phyloP scores from a whole-genome alignment of 805 yeast species.

The Metschnikowia amazonensis region DNA sequence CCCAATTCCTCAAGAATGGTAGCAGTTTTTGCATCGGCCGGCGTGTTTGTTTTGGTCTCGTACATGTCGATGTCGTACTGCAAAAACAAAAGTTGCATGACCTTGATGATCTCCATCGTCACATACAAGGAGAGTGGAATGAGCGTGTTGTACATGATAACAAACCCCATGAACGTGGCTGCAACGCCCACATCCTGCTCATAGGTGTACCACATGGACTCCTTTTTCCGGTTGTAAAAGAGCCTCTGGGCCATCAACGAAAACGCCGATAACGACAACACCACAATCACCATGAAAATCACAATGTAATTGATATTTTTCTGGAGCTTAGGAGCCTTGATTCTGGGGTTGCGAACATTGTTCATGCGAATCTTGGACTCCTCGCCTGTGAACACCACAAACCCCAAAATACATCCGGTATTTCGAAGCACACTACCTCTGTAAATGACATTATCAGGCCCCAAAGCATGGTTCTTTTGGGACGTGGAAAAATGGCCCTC shows the following conservation, averaged over 20 bases:
- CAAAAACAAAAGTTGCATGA: constrained; percentile 73
- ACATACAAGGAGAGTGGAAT: constrained; percentile 94
- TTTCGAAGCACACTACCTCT: constrained; percentile 89
- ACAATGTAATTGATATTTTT: constrained; percentile 78
- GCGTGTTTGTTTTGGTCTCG: constrained; percentile 76
- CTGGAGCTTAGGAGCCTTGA: constrained; percentile 91
- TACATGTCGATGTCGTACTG: constrained; percentile 96
- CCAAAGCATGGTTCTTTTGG: constrained; percentile 50
- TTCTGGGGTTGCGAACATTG: constrained; percentile 82
- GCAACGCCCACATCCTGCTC: constrained; percentile 78
- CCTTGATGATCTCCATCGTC: constrained; percentile 92
- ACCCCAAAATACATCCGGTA: constrained; percentile 68
- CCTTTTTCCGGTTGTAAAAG: constrained; percentile 37
- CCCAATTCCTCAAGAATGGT: constrained; percentile 95
- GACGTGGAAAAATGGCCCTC: constrained; percentile 65
- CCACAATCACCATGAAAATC: constrained; percentile 81
- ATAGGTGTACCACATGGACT: constrained; percentile 65
- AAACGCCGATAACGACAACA: constrained; percentile 67
- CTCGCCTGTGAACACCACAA: constrained; percentile 91
- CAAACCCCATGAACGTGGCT: constrained; percentile 90
- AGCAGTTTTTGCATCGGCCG: constrained; percentile 93
- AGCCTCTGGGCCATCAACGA: constrained; percentile 77
- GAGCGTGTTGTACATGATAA: constrained; percentile 95
- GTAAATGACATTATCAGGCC: constrained; percentile 79
- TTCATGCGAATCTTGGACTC: constrained; percentile 96